These are phyloP conservation scores for Pythium periplocum DNA, from an alignment of 352 stramenopile genomes.

Conservation along the genomic window DNA sequence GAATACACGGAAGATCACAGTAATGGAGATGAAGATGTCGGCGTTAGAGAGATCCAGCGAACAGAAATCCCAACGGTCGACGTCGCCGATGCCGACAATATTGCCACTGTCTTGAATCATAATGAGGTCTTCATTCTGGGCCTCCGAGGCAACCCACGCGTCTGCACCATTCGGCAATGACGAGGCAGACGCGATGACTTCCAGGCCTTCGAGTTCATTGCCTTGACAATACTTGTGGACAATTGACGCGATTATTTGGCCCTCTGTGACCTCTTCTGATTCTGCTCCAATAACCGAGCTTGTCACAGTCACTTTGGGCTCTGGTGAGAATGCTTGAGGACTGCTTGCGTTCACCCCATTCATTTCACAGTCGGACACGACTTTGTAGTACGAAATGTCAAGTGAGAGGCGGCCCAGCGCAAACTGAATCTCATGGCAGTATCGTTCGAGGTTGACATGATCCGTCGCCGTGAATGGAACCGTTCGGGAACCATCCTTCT, in stretches of 20 bases:
- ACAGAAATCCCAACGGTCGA: slow-evolving; percentile 48
- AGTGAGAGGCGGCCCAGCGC: slow-evolving; percentile 52
- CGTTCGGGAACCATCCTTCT: slow-evolving; percentile 32
- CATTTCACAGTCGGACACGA: slow-evolving; percentile 43
- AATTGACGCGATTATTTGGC: slow-evolving; percentile 51
- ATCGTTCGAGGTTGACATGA: slow-evolving; percentile 38
- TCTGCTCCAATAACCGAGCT: no score
- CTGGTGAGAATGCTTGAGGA: not conserved
- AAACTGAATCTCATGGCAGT: slow-evolving; percentile 65
- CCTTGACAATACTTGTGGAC: slow-evolving; percentile 58
- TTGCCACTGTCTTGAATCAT: slow-evolving; percentile 18
- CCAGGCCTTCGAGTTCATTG: slow-evolving; percentile 35
- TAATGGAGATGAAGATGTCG: slow-evolving; percentile 41
- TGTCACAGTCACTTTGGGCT: not conserved
- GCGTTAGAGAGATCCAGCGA: slow-evolving; percentile 46
- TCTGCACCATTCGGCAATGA: slow-evolving; percentile 21
- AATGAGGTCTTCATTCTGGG: slow-evolving; percentile 14
- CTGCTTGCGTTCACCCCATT: slow-evolving; percentile 7
- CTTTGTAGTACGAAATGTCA: slow-evolving; percentile 71
- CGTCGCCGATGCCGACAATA: slow-evolving; percentile 39
- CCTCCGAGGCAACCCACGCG: slow-evolving; percentile 7
- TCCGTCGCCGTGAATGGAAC: slow-evolving; percentile 49
- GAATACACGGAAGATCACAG: slow-evolving; percentile 49
- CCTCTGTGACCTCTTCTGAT: slow-evolving; percentile 29
- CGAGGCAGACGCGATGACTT: slow-evolving; percentile 17